These are phyloP conservation scores for Teunomyces panamensis DNA, from an alignment of 805 yeast species.

Conservation along the genomic window DNA sequence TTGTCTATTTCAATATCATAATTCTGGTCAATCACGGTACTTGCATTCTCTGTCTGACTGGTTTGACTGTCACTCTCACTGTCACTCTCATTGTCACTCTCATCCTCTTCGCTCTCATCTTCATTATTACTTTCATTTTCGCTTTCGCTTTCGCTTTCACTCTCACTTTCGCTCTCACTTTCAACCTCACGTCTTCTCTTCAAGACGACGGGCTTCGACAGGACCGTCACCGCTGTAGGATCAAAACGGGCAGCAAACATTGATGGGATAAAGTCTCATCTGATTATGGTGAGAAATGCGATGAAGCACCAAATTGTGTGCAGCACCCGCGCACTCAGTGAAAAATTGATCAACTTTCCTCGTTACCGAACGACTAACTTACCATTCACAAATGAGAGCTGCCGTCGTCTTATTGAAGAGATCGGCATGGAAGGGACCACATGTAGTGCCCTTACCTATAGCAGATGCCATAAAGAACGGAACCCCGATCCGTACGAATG, in stretches of 20 bases:
- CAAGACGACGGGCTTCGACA: not conserved
- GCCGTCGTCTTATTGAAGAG: conserved; percentile 26
- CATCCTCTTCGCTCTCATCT: conserved; percentile 2
- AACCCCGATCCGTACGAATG: conserved; percentile 91
- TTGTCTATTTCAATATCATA: conserved; percentile 17
- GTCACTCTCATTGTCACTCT: conserved; percentile 15
- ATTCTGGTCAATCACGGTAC: not conserved
- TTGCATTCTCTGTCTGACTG: conserved; percentile 4
- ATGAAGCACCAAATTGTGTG: not conserved
- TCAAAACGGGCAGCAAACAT: conserved; percentile 71
- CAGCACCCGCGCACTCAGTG: not conserved
- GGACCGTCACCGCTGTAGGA: conserved; percentile 28
- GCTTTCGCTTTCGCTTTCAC: conserved; percentile 6
- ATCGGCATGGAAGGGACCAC: conserved; percentile 68
- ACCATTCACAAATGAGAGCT: conserved; percentile 27
- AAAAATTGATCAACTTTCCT: not conserved
- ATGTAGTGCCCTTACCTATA: conserved; percentile 91
- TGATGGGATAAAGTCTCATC: not conserved
- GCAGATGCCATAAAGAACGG: conserved; percentile 77
- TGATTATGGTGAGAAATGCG: not conserved
- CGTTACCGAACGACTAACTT: not conserved
- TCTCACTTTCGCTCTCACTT: conserved; percentile 12
- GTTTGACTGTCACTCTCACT: conserved; percentile 12
- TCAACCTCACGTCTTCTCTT: not conserved
- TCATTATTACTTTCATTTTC: not conserved